These are phyloP conservation scores for Cytospora chrysosperma DNA, from an alignment of 2,329 filamentous ascomycete species.

Conservation along the genomic window DNA sequence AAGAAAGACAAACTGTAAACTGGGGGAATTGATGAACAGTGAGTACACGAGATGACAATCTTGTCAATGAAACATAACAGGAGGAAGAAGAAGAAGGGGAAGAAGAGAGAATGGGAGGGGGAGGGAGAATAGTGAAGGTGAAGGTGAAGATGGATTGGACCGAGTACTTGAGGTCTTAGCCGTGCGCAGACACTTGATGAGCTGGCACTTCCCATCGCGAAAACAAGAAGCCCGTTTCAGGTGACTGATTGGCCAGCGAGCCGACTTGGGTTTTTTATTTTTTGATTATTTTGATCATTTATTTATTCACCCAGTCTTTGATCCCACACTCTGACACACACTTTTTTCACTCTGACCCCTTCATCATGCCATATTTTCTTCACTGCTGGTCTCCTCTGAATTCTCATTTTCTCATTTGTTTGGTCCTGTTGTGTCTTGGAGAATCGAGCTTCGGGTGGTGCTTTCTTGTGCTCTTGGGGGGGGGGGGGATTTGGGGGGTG, in stretches of 20 bases:
- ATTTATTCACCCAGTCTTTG: neutral
- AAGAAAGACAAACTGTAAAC: neutral
- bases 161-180: constrained; percentile 19
- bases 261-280: constrained; percentile 9
- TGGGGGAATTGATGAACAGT: neutral
- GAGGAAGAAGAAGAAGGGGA: neutral
- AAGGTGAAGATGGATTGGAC: constrained; percentile 6
- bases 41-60: neutral
- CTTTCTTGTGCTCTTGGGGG: neutral
- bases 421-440: constrained; percentile 4
- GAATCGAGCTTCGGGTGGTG: neutral
- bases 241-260: constrained; percentile 17
- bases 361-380: neutral
- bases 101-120: no score
- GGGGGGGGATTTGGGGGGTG: neutral
- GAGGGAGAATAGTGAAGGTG: neutral
- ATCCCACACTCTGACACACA: constrained; percentile 1
- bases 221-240: constrained; percentile 16
- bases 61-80: neutral
- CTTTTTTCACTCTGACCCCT: neutral
- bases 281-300: neutral
- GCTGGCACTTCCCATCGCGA: constrained; percentile 20
- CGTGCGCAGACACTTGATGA: constrained; percentile 14
- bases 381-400: neutral
- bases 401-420: neutral